Percentiles rank a stretch among this genome's conserved stretches.
Evolutionary conservation across 2,329 filamentous ascomycete species (phyloP).

Genomic region (Teratosphaeriaceae sp.): DNA sequence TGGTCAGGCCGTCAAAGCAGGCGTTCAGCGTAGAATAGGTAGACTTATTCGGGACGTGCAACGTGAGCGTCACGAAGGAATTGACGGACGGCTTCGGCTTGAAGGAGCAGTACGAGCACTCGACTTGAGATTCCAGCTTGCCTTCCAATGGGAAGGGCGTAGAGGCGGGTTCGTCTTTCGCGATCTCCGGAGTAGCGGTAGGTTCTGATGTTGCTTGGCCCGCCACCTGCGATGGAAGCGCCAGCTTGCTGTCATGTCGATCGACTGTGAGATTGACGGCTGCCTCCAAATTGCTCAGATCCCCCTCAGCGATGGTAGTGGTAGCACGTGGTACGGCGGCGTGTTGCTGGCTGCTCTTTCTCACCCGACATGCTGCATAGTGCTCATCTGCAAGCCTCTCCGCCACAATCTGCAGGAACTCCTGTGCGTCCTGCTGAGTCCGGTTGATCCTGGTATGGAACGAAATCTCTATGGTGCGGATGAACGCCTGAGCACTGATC

Average conservation of each 20-base stretch:
- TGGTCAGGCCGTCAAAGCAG: slow-evolving; percentile 91
- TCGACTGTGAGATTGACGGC: background rate
- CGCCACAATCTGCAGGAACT: slow-evolving; percentile 89
- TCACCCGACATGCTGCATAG: slow-evolving; percentile 71
- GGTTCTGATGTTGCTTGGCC: background rate
- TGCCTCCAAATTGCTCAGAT: too few species aligned
- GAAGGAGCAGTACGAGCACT: slow-evolving; percentile 85
- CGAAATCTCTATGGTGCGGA: slow-evolving; percentile 73
- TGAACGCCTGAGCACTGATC: slow-evolving; percentile 79
- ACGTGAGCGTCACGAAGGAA: slow-evolving; percentile 83
- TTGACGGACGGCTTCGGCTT: slow-evolving; percentile 77
- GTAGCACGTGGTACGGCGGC: background rate
- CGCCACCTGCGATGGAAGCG: background rate
- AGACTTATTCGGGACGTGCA: slow-evolving; percentile 75
- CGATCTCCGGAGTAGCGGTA: slow-evolving; percentile 19
- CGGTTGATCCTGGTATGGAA: slow-evolving; percentile 88
- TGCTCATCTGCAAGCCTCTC: slow-evolving; percentile 94
- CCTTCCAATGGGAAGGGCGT: slow-evolving; percentile 90
- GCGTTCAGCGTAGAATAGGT: slow-evolving; percentile 70
- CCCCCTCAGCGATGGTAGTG: background rate
- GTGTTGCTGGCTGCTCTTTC: slow-evolving; percentile 46
- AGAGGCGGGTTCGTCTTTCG: slow-evolving; percentile 30
- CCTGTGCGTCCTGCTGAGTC: slow-evolving; percentile 95
- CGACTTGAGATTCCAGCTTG: slow-evolving; percentile 85
- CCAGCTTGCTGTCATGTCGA: slow-evolving; percentile 15